Base-by-base conservation (phyloP, 2,329 filamentous ascomycete genomes). In the Cercospora sp. region DNA sequence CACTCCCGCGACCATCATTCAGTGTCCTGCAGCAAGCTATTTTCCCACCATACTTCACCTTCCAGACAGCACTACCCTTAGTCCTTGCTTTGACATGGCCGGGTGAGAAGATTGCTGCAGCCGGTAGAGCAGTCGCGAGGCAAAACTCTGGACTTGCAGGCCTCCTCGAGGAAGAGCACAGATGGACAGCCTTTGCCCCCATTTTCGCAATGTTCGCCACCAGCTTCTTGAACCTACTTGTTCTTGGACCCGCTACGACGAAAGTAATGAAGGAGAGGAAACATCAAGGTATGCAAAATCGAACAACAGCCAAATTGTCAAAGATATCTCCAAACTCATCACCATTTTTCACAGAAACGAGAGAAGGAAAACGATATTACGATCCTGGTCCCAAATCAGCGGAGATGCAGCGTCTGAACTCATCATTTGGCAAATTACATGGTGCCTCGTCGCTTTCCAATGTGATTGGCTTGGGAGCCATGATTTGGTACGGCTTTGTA, bases 351-450 rank as follows among this genome's bases (percentile, higher is more conserved):
- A 21, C 67, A 86, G 94, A 94, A 84, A 93, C 90, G 70, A 89
- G 90, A 75, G 94, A 97, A 78, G 93, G 93, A 65, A 97, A 97
- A 85, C 91, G 91, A 78, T 92, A 89, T 80, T 91, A 91, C 76
- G 93, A 97, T 71, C 82, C 87, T 63, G 86, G 89, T 0, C 91
- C 93, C 45, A 92, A 97, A 76, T 95, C 91, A 5, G 85, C 89
- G 73, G 92, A 94, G 82, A 97, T 98, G 94, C 80, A 88, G 73
- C 85, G 84, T 8, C 80, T 97, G 74, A 97, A 94, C 83, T 91
- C 89, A 81, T 85, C 84, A 71, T 98, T 98, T 79, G 88, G 87
- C 16, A 87, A 86, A 70, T 80, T 97, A 66, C 95, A 99, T 80
- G 92, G 94, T 5, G 81, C 91, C 59, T 97, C 92, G 7, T 91